These are phyloP conservation scores for Pythium apleroticum DNA, from an alignment of 352 stramenopile genomes.

Conservation along the genomic window DNA sequence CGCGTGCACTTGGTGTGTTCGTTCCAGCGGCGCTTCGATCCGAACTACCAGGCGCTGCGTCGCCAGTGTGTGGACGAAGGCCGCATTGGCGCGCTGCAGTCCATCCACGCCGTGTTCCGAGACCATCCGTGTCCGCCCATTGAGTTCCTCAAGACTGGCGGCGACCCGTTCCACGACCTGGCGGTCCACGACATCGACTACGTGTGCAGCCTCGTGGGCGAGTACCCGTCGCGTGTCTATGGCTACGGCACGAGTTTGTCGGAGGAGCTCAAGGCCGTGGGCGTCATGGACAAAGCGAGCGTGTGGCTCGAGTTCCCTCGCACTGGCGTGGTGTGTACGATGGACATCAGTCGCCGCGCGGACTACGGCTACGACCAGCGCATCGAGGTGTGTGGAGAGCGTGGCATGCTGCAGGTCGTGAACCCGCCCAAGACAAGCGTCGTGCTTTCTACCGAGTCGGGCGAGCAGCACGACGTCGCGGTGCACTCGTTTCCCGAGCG, in stretches of 20 bases:
- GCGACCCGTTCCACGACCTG: conserved; percentile 91
- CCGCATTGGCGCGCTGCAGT: conserved; percentile 65
- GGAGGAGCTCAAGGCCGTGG: conserved; percentile 56
- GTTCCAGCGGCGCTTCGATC: conserved; percentile 91
- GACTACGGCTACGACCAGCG: conserved; percentile 93
- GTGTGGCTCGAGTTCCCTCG: conserved; percentile 74
- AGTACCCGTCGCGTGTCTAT: conserved; percentile 83
- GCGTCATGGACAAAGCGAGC: conserved; percentile 84
- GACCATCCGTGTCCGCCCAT: conserved; percentile 88
- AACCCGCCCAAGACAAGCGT: conserved; percentile 71
- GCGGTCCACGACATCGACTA: conserved; percentile 93
- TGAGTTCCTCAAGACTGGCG: conserved; percentile 85
- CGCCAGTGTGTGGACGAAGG: conserved; percentile 44
- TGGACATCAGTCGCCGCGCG: conserved; percentile 83
- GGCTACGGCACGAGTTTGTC: conserved; percentile 76
- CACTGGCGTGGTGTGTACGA: conserved; percentile 83
- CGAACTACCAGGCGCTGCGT: conserved; percentile 74
- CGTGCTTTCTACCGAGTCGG: conserved; percentile 47
- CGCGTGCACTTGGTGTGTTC: conserved; percentile 84
- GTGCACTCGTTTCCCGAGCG: conserved; percentile 89
- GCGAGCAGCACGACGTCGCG: conserved; percentile 55
- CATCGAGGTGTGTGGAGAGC: conserved; percentile 84
- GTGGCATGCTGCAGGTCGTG: conserved; percentile 68
- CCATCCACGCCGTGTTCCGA: conserved; percentile 86
- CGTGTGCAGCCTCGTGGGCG: conserved; percentile 73